phyloP scores from a whole-genome alignment of 352 stramenopile species.

The Globisporangium nunn region DNA sequence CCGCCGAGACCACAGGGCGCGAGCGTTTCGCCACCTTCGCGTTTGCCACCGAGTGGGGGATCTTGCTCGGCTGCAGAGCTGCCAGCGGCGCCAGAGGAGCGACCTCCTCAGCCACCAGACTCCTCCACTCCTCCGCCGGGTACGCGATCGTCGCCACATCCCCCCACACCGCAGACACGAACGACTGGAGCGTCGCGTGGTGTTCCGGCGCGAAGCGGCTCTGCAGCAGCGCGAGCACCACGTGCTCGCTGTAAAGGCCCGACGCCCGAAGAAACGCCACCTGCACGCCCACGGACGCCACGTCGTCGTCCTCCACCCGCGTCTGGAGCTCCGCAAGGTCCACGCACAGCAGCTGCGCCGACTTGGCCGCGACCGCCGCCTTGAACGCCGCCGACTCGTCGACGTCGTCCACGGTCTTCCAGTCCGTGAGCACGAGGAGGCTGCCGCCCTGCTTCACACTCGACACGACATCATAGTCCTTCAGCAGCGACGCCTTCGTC shows the following conservation, averaged over 20 bases:
- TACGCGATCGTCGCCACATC: conserved; percentile 46
- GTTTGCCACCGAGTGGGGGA: conserved; percentile 30
- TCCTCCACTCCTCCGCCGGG: conserved; percentile 36
- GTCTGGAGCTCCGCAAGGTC: conserved; percentile 43
- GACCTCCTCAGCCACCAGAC: conserved; percentile 11
- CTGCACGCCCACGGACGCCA: conserved; percentile 40
- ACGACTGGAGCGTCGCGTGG: conserved; percentile 41
- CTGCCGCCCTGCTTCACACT: conserved; percentile 51
- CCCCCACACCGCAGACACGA: conserved; percentile 56
- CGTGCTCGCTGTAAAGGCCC: conserved; percentile 43
- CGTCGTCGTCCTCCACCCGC: conserved; percentile 40
- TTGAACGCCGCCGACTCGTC: conserved; percentile 51
- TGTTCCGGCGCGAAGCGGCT: conserved; percentile 27
- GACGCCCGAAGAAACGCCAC: conserved; percentile 61
- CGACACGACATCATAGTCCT: conserved; percentile 40
- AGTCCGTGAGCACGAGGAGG: conserved; percentile 45
- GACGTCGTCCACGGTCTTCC: conserved; percentile 62
- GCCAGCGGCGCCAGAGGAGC: conserved; percentile 19
- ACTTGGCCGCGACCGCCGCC: conserved; percentile 40
- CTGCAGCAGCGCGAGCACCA: conserved; percentile 51
- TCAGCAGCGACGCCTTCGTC: conserved; percentile 32
- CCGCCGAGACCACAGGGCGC: conserved; percentile 29
- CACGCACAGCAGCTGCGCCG: conserved; percentile 40
- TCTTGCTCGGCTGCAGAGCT: conserved; percentile 45
- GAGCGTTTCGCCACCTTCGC: conserved; percentile 29